phyloP scores from a whole-genome alignment of 2,329 filamentous ascomycete genomes.

The Fusarium drepaniforme region DNA sequence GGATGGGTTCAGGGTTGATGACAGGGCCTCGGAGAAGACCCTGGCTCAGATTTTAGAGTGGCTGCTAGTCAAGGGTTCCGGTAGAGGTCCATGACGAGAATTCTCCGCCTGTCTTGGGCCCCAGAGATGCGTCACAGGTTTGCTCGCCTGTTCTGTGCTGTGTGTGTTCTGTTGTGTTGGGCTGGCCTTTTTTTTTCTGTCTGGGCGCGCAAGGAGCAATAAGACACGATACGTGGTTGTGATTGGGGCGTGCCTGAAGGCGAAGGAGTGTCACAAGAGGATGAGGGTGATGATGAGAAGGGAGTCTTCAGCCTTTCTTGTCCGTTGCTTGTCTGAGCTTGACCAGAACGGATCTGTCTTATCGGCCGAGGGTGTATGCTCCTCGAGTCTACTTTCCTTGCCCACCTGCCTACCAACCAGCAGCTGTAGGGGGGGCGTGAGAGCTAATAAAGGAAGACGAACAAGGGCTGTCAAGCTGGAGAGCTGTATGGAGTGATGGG shows the following conservation, averaged over 20 bases:
- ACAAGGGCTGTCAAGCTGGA: conserved; percentile 34
- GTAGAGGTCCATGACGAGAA: conserved; percentile 50
- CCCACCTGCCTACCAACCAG: background rate
- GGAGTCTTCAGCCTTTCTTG: conserved; percentile 38
- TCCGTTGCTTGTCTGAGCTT: conserved; percentile 33
- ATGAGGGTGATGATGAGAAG: conserved; percentile 21
- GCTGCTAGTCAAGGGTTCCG: conserved; percentile 53
- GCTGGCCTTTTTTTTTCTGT: background rate
- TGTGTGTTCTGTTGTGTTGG: background rate
- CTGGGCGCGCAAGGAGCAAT: conserved; percentile 35
- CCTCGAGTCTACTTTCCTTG: conserved; percentile 13
- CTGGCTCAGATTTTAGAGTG: conserved; percentile 52
- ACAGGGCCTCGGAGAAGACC: conserved; percentile 53
- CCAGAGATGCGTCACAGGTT: conserved; percentile 33
- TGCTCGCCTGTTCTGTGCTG: conserved; percentile 30
- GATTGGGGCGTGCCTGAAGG: conserved; percentile 34
- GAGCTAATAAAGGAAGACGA: conserved; percentile 35
- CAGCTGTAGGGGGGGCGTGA: conserved; percentile 24
- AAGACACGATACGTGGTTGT: conserved; percentile 42
- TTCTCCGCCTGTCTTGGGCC: conserved; percentile 51
- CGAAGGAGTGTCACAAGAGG: conserved; percentile 26
- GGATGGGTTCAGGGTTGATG: conserved; percentile 55
- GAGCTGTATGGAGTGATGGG: conserved; percentile 30
- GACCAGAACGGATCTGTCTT: conserved; percentile 30
- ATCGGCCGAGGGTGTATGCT: conserved; percentile 20